Evolutionary conservation across 345 rosid genomes (phyloP).

Genomic region (Limnanthes douglasii): DNA sequence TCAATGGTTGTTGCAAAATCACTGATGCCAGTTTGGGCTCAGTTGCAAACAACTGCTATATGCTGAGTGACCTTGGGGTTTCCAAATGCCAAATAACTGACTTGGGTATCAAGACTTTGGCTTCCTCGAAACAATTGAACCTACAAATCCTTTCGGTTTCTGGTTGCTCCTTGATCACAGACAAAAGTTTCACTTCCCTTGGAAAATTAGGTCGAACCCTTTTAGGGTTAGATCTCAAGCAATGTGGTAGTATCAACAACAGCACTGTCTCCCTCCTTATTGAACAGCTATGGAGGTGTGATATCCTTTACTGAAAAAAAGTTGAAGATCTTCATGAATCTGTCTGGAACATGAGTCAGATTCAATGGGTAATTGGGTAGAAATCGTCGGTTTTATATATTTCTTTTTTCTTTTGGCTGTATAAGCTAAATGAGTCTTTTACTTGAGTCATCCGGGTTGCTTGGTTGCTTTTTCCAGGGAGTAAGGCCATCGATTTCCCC

Average conservation of each 20-base stretch:
- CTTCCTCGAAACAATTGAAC: constrained; percentile 33
- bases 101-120: constrained; percentile 44
- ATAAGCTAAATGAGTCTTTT: no score
- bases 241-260: constrained; percentile 64
- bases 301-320: constrained; percentile 65
- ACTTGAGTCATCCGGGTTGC: no score
- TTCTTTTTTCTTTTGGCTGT: no score
- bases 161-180: constrained; percentile 59
- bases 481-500: no score
- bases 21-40: constrained; percentile 49
- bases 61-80: constrained; percentile 63
- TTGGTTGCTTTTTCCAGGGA: no score
- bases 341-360: no score
- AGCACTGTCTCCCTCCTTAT: constrained; percentile 34
- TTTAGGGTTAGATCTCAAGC: constrained; percentile 67
- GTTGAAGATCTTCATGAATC: no score
- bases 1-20: constrained; percentile 65
- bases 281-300: constrained; percentile 75
- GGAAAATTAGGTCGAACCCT: constrained; percentile 55
- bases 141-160: constrained; percentile 73
- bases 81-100: constrained; percentile 58
- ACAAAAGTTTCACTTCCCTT: constrained; percentile 41
- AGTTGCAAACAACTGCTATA: constrained; percentile 51
- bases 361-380: no score
- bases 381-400: no score